These are phyloP conservation scores for Zasmidium angulare DNA, from an alignment of 2,329 filamentous ascomycete genomes.

Conservation along the genomic window DNA sequence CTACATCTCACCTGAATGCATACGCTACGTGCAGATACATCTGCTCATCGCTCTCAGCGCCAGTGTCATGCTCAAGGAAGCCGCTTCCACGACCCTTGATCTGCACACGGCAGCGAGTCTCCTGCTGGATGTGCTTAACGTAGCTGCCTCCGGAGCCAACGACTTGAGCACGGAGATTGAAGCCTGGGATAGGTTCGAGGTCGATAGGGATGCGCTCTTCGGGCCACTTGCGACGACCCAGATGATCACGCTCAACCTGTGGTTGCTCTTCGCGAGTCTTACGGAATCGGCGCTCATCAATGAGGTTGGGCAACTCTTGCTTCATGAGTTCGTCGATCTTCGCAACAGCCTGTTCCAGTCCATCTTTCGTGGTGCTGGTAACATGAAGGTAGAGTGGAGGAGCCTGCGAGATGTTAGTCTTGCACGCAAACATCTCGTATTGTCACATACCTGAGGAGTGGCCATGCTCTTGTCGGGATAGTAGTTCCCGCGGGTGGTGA, in stretches of 20 bases:
- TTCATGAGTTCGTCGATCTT: constrained; percentile 96
- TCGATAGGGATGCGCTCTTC: constrained; percentile 91
- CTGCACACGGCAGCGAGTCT: constrained; percentile 92
- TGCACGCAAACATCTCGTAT: constrained; percentile 2
- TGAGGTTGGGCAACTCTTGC: constrained; percentile 89
- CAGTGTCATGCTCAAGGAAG: constrained; percentile 86
- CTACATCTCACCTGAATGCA: constrained; percentile 38
- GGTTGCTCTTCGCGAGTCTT: constrained; percentile 59
- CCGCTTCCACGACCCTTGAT: constrained; percentile 97
- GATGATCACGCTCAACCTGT: constrained; percentile 83
- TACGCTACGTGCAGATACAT: constrained; percentile 98
- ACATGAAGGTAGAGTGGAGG: constrained; percentile 94
- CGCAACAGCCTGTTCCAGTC: constrained; percentile 81
- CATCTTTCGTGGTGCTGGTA: constrained; percentile 86
- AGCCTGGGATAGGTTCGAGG: constrained; percentile 87
- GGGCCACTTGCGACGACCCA: constrained; percentile 95
- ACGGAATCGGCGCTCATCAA: constrained; percentile 90
- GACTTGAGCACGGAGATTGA: constrained; percentile 94
- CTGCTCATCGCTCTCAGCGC: constrained; percentile 85
- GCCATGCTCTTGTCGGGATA: constrained; percentile 98
- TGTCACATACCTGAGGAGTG: constrained; percentile 73
- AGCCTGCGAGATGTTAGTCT: constrained; percentile 20
- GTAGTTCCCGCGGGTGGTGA: constrained; percentile 95
- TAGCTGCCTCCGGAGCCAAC: constrained; percentile 93
- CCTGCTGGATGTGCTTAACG: constrained; percentile 96